These are phyloP conservation scores for Thalassiosira mediterranea DNA, from an alignment of 352 stramenopile genomes.

Conservation along the genomic window DNA sequence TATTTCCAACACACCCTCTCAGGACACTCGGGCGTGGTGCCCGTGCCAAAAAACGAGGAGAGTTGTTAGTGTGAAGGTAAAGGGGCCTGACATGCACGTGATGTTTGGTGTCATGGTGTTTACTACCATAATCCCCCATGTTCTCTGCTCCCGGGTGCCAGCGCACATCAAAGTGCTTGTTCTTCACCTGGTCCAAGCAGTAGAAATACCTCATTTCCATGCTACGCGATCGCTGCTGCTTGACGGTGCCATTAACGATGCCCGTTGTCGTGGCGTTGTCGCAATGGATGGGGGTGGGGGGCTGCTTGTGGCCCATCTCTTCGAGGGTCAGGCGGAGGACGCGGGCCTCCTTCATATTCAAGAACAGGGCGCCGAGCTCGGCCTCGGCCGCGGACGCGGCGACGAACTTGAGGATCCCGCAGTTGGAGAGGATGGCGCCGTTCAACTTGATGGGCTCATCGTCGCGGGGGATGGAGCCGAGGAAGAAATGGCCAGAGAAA, in stretches of 20 bases:
- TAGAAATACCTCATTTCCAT: constrained; percentile 66
- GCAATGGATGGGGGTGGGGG: constrained; percentile 33
- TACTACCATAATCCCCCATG: constrained; percentile 45
- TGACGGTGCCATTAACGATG: constrained; percentile 44
- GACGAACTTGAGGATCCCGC: constrained; percentile 8
- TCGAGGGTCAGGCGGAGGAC: constrained; percentile 15
- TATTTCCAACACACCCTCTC: background rate
- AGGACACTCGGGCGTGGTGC: background rate
- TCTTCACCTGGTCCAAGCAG: constrained; percentile 15
- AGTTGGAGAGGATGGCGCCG: background rate
- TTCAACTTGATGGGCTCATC: background rate
- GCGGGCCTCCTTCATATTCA: background rate
- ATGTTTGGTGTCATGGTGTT: constrained; percentile 48
- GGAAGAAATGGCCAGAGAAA: constrained; percentile 25
- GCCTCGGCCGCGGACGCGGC: constrained; percentile 5
- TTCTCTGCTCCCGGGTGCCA: constrained; percentile 37
- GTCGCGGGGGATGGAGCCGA: background rate
- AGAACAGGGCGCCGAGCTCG: constrained; percentile 8
- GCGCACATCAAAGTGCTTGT: background rate
- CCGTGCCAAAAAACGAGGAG: background rate
- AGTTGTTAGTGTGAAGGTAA: background rate
- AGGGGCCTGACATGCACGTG: constrained; percentile 10
- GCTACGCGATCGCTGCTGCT: constrained; percentile 47
- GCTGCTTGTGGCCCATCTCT: constrained; percentile 45
- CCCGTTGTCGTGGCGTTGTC: constrained; percentile 43